These are phyloP conservation scores for Polymyxa betae DNA, from an alignment of 208 protist genomes.

Conservation along the genomic window DNA sequence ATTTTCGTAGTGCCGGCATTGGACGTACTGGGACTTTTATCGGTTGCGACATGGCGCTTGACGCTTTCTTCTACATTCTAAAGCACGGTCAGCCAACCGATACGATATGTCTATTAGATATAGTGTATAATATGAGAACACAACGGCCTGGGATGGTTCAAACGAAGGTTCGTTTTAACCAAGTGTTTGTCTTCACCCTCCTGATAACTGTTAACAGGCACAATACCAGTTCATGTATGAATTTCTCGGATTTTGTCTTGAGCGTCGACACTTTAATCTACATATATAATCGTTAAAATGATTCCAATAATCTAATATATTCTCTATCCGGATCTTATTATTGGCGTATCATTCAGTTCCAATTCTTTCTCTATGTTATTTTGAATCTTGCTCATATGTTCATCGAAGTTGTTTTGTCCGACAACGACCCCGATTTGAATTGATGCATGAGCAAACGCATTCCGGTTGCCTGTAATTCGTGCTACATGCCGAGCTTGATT, in stretches of 20 bases:
- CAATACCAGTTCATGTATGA: slow-evolving; percentile 53
- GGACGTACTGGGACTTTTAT: slow-evolving; percentile 38
- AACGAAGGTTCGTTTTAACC: neutral
- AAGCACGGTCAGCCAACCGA: neutral
- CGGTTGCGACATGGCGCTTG: neutral
- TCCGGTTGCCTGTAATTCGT: neutral
- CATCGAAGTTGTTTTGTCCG: slow-evolving; percentile 15
- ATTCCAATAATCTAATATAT: neutral
- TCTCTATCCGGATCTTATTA: neutral
- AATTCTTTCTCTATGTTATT: neutral
- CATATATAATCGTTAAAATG: neutral
- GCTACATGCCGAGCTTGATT: slow-evolving; percentile 17
- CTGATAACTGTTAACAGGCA: neutral
- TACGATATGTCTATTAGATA: neutral
- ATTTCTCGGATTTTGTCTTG: slow-evolving; percentile 31
- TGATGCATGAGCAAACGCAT: slow-evolving; percentile 21
- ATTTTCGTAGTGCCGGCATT: neutral
- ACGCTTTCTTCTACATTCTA: neutral
- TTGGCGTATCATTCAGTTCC: neutral
- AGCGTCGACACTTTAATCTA: slow-evolving; percentile 19
- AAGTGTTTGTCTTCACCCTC: neutral
- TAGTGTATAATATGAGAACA: slow-evolving; percentile 21
- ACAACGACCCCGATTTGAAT: slow-evolving; percentile 24
- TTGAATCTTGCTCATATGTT: slow-evolving; percentile 34
- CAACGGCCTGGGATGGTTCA: slow-evolving; percentile 37